phyloP scores from a whole-genome alignment of 1,284 basidiomycete genomes.

The Exsudoporus floridanus region DNA sequence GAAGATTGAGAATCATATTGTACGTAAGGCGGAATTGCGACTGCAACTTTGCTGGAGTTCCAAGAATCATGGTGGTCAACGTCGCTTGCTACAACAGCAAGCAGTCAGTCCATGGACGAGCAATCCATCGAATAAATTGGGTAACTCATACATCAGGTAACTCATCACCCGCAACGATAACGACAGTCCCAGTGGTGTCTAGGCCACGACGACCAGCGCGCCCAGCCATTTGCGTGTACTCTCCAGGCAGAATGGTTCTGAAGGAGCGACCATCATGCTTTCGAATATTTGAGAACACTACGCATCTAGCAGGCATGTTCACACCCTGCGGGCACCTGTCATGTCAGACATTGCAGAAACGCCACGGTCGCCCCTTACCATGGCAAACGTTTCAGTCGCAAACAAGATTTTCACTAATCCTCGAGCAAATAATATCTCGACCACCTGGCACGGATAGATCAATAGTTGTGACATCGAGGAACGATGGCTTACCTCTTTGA shows the following conservation, averaged over 20 bases:
- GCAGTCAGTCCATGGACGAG: conserved; percentile 11
- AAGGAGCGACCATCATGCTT: conserved; percentile 97
- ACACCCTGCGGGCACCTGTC: conserved; percentile 66
- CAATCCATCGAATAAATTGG: conserved; percentile 3
- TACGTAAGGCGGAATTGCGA: conserved; percentile 99
- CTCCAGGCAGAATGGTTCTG: conserved; percentile 85
- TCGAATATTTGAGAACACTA: conserved; percentile 93
- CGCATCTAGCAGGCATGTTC: conserved; percentile 98
- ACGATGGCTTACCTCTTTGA: conserved; percentile 76
- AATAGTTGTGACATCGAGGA: not conserved
- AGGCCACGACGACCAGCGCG: conserved; percentile 95
- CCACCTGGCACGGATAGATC: conserved; percentile 57
- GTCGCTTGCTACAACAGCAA: conserved; percentile 56
- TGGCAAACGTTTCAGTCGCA: conserved; percentile 99
- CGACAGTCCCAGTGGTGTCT: conserved; percentile 94
- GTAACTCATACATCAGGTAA: conserved; percentile 75
- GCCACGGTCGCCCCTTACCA: conserved; percentile 56
- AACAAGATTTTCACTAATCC: conserved; percentile 97
- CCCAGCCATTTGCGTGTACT: conserved; percentile 99
- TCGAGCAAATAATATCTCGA: conserved; percentile 94
- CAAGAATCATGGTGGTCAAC: conserved; percentile 90
- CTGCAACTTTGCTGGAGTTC: conserved; percentile 86
- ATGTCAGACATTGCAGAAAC: conserved; percentile 5
- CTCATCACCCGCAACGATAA: conserved; percentile 84
- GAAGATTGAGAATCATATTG: conserved; percentile 98